phyloP scores from a whole-genome alignment of 345 rosid genomes.

The Conringia planisiliqua region DNA sequence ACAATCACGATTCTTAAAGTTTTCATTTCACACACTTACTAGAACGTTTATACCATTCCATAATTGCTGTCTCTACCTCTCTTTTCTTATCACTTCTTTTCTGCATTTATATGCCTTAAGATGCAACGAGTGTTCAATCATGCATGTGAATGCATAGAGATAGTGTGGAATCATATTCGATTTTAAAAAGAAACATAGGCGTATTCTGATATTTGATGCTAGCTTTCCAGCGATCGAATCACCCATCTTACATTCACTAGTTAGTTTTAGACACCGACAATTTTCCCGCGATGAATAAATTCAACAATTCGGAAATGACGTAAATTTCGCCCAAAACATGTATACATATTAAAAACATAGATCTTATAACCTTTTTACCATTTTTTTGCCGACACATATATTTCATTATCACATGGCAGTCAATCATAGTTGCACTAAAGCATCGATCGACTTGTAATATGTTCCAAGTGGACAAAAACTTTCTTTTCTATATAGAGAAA shows the following conservation, averaged over 20 bases:
- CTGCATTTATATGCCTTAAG: neutral
- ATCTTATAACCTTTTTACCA: neutral
- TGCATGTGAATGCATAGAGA: neutral
- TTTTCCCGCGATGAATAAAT: neutral
- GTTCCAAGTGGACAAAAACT: neutral
- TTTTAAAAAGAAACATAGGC: neutral
- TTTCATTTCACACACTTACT: neutral
- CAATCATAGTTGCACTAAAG: neutral
- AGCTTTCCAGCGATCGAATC: neutral
- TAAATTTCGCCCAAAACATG: neutral
- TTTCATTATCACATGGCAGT: neutral
- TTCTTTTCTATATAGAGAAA: neutral
- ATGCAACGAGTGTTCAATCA: neutral
- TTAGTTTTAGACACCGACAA: neutral
- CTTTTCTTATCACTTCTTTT: neutral
- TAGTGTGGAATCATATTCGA: conserved; percentile 12
- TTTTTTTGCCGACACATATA: neutral
- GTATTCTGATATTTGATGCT: neutral
- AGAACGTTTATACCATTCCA: neutral
- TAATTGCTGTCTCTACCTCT: neutral
- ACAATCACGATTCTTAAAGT: neutral
- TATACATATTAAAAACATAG: neutral
- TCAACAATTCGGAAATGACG: neutral
- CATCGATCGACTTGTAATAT: neutral
- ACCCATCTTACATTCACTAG: neutral